Conservation (phyloP, 306 rosid species). For the Quercus engelmannii region DNA sequence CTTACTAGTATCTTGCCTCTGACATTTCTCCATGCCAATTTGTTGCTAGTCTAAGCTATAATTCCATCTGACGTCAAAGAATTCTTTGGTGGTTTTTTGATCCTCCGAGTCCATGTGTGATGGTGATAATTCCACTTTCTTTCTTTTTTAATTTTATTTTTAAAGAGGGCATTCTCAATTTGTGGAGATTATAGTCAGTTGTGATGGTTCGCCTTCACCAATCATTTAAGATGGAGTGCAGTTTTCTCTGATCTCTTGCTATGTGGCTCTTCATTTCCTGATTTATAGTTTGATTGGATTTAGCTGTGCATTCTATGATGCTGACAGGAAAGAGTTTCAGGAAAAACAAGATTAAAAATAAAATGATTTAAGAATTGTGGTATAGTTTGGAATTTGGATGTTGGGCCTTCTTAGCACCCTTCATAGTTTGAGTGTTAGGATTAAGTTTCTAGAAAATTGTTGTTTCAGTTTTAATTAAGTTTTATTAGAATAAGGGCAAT, state of each 20-base stretch:
- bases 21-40: background rate
- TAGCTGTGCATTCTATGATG: background rate
- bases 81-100: background rate
- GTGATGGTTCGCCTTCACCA: background rate
- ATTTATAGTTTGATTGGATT: background rate
- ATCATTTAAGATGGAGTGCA: background rate
- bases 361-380: no score
- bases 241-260: background rate
- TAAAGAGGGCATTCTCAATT: background rate
- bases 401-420: no score
- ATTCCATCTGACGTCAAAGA: background rate
- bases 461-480: no score
- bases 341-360: no score
- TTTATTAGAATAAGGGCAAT: no score
- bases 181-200: background rate
- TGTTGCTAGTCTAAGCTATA: background rate
- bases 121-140: background rate
- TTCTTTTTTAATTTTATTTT: no score
- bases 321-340: no score
- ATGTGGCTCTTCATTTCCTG: background rate
- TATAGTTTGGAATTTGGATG: no score
- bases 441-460: no score
- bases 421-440: no score
- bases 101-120: background rate
- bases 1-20: background rate